These are phyloP conservation scores for Parathielavia appendiculata DNA, from an alignment of 495 filamentous ascomycete genomes.

Conservation along the genomic window DNA sequence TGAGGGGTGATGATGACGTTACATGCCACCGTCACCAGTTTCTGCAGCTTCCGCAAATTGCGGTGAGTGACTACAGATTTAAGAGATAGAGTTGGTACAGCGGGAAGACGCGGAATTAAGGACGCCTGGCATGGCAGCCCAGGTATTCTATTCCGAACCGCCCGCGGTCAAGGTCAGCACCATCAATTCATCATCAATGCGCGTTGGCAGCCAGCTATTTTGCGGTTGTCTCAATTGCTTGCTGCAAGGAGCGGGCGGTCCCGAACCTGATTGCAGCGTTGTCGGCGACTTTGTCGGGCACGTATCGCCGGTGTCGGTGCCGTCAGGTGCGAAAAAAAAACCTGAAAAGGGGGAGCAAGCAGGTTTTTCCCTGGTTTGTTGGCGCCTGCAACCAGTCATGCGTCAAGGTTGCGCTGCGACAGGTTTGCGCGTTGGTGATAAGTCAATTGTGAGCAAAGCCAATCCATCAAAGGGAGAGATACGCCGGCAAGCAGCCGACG, in stretches of 20 bases:
- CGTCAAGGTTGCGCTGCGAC: neutral
- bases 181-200: neutral
- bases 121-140: constrained; percentile 1
- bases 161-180: neutral
- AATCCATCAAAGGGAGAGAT: neutral
- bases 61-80: neutral
- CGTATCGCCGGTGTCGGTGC: constrained; percentile 4
- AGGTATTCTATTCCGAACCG: neutral
- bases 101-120: neutral
- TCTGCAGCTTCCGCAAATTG: neutral
- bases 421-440: constrained; percentile 13
- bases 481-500: constrained; percentile 15
- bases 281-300: neutral
- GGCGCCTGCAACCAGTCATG: constrained; percentile 1
- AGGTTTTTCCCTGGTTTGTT: constrained; percentile 6
- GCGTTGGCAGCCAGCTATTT: constrained; percentile 1
- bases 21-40: constrained; percentile 6
- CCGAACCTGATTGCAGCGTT: constrained; percentile 2
- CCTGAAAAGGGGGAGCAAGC: neutral
- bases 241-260: neutral
- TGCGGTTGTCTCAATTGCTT: neutral
- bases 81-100: neutral
- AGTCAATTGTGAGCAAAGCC: constrained; percentile 9
- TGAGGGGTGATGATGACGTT: constrained; percentile 13
- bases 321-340: neutral